phyloP scores from a whole-genome alignment of 345 rosid genomes.

The Punica granatum region DNA sequence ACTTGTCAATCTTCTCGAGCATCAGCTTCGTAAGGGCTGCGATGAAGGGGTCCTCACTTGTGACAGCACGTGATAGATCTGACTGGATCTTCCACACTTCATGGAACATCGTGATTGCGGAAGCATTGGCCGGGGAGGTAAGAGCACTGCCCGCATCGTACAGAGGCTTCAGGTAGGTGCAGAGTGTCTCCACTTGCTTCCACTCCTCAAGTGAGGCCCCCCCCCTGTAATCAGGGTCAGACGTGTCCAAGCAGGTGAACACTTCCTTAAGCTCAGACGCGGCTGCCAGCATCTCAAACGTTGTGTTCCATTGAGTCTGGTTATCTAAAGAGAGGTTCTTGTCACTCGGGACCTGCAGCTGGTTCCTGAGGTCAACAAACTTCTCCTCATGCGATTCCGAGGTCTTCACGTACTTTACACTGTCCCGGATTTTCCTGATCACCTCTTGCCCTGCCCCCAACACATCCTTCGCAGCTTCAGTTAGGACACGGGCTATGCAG shows the following conservation, averaged over 20 bases:
- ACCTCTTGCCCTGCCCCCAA: slow-evolving; percentile 43
- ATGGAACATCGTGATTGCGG: slow-evolving; percentile 60
- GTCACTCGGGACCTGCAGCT: slow-evolving; percentile 80
- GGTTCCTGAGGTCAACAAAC: slow-evolving; percentile 80
- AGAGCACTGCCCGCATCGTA: slow-evolving; percentile 62
- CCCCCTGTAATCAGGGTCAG: slow-evolving; percentile 71
- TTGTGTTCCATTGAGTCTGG: slow-evolving; percentile 71
- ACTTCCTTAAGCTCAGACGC: slow-evolving; percentile 84
- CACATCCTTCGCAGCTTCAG: slow-evolving; percentile 55
- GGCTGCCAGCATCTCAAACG: slow-evolving; percentile 76
- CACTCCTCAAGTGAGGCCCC: slow-evolving; percentile 70
- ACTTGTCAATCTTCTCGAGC: slow-evolving; percentile 59
- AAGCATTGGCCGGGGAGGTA: slow-evolving; percentile 34
- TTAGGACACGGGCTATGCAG: slow-evolving; percentile 53
- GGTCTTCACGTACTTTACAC: slow-evolving; percentile 79
- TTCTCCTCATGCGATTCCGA: slow-evolving; percentile 83
- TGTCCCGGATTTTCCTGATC: slow-evolving; percentile 62
- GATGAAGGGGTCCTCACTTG: slow-evolving; percentile 53
- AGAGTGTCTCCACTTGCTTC: slow-evolving; percentile 60
- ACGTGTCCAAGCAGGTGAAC: slow-evolving; percentile 76
- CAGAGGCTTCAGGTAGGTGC: slow-evolving; percentile 65
- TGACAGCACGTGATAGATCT: slow-evolving; percentile 47
- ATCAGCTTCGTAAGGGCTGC: slow-evolving; percentile 41
- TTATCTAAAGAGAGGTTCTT: slow-evolving; percentile 62
- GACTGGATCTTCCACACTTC: slow-evolving; percentile 85